Evolutionary conservation across 306 rosid species (phyloP), one percentile per base, ranked within the genome.

Genomic region (Senna tora): DNA sequence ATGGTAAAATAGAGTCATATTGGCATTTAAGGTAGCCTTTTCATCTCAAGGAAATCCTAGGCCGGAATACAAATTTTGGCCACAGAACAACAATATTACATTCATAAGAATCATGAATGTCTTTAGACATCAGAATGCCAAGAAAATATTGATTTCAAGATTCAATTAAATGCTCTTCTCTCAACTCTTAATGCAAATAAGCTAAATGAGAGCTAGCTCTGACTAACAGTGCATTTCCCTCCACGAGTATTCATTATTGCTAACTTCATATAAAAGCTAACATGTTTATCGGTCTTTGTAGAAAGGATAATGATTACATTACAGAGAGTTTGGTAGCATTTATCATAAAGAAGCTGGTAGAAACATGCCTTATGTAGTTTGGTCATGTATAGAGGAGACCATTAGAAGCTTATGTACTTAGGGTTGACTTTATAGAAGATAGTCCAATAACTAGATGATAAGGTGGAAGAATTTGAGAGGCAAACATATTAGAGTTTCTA

Each of bases 121-220:
- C 54, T 60, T 9, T 51, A 17, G 65, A 39, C 39, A 50, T 39
- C 47, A 66, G 5, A 72, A 65, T 36, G 45, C 32, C 34, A 78
- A 57, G 57, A 53, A 76, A 50, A 62, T 60, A 36, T 38, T n/a
- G 39, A 22, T 62, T 41, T 38, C 59, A 49, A 3, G 0, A 6
- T 63, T 17, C n/a, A 38, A 60, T 14, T 38, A 20, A 43, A 59
- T 30, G 16, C 63, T 36, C 14, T 11, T 28, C 20, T 6, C n/a
- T n/a, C 47, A 2, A 57, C 20, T 20, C 7, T 47, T 33, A 38
- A 53, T 30, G 55, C 22, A 45, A 10, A 15, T 25, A 65, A 13
- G 69, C 13, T 6, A 21, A 65, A 42, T 6, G 17, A 39, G 17
- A 39, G 36, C 20, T 12, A 20, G 19, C 52, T 11, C 49, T 13